phyloP scores from a whole-genome alignment of 352 stramenopile genomes.

The Pythium monospermum region DNA sequence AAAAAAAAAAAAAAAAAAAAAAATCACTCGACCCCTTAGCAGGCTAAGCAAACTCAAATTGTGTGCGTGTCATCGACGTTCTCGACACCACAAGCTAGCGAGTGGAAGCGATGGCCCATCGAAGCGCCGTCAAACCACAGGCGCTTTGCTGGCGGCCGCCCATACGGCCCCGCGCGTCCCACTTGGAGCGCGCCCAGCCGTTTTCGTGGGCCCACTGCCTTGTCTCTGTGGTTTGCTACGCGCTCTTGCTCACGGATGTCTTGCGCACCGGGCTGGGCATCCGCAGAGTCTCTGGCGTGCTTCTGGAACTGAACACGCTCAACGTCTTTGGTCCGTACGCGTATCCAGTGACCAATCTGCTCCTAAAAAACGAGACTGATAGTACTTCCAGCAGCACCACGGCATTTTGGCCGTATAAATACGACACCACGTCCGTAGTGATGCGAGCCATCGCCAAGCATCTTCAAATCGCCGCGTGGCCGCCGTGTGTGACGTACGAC shows the following conservation, averaged over 20 bases:
- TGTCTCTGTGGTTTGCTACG: slow-evolving; percentile 18
- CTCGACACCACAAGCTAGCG: too few relatives aligned
- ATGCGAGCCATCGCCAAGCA: slow-evolving; percentile 16
- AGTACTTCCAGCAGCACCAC: background rate
- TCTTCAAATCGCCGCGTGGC: slow-evolving; percentile 8
- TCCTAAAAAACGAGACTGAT: background rate
- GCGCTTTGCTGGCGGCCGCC: too few relatives aligned
- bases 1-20: too few relatives aligned
- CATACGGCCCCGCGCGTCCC: too few relatives aligned
- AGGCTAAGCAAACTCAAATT: too few relatives aligned
- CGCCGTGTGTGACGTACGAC: slow-evolving; percentile 21
- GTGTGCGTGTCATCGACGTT: too few relatives aligned
- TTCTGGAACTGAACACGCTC: slow-evolving; percentile 3
- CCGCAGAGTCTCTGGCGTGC: too few relatives aligned
- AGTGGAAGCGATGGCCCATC: too few relatives aligned
- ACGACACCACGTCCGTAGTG: slow-evolving; percentile 21
- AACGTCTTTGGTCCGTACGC: slow-evolving; percentile 12
- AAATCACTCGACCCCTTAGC: too few relatives aligned
- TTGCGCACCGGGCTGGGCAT: slow-evolving; percentile 2
- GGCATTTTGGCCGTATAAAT: slow-evolving; percentile 24
- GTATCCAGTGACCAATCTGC: slow-evolving; percentile 4
- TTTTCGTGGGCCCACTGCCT: slow-evolving; percentile 10
- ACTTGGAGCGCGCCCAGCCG: background rate
- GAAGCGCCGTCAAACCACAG: too few relatives aligned
- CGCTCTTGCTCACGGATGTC: slow-evolving; percentile 22